Evolutionary conservation across 352 stramenopile genomes (phyloP).

Genomic region (Phytophthora syringae): DNA sequence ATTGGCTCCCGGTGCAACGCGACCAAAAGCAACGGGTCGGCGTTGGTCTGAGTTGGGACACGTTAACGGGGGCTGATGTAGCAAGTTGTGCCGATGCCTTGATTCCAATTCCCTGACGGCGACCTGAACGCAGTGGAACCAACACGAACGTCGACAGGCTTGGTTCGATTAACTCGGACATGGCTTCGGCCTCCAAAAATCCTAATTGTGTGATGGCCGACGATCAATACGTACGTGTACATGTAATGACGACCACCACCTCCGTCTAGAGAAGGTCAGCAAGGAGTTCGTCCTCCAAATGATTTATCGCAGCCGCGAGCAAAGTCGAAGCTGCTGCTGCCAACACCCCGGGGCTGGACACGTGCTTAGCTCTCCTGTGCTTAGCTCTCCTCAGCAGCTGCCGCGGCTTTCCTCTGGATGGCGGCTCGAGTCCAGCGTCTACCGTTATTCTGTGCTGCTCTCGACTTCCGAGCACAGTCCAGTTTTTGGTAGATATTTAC

Average conservation of each 20-base stretch:
- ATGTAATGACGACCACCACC: background rate
- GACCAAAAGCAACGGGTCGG: background rate
- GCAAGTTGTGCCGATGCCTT: background rate
- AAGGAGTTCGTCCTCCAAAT: background rate
- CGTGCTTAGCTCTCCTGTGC: background rate
- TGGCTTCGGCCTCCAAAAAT: no score
- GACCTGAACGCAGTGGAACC: background rate
- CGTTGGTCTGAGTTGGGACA: background rate
- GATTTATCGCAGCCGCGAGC: conserved; percentile 20
- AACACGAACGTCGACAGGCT: background rate
- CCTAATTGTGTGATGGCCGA: no score
- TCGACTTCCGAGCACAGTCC: background rate
- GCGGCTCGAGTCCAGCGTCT: background rate
- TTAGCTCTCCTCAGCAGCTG: conserved; percentile 5
- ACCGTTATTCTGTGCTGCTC: background rate
- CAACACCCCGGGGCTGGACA: background rate
- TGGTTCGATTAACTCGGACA: background rate
- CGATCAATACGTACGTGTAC: no score
- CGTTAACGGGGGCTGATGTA: background rate
- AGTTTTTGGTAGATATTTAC: background rate
- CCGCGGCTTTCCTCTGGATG: conserved; percentile 12
- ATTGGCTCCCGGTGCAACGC: background rate
- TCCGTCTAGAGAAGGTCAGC: background rate
- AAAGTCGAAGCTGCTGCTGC: background rate
- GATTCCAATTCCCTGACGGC: background rate